Conservation (phyloP, 352 stramenopile genomes). For the Pythium folliculosum region DNA sequence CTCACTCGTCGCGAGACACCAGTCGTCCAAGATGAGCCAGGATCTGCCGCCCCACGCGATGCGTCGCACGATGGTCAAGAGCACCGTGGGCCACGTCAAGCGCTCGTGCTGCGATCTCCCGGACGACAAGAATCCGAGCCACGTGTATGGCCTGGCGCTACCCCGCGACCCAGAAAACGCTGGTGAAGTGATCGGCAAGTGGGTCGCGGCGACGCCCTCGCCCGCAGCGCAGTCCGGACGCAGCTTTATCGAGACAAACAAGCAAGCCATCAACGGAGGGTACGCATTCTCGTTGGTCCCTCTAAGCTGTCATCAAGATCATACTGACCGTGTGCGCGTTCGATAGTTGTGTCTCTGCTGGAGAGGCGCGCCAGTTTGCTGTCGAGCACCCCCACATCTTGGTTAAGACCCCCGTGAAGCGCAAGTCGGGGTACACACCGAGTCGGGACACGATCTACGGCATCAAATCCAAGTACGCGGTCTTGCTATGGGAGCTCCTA, state of each 20-base stretch:
- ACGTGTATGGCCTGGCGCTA: constrained; percentile 77
- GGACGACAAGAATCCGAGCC: constrained; percentile 53
- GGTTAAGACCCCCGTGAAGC: constrained; percentile 59
- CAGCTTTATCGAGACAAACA: constrained; percentile 85
- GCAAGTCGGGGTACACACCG: constrained; percentile 53
- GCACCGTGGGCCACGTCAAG: constrained; percentile 63
- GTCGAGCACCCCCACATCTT: constrained; percentile 76
- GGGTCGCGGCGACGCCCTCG: constrained; percentile 64
- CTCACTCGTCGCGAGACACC: constrained; percentile 2
- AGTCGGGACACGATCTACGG: constrained; percentile 63
- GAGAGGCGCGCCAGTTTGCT: constrained; percentile 59
- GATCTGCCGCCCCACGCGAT: constrained; percentile 38
- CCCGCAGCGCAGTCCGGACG: constrained; percentile 56
- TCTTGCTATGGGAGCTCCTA: not conserved
- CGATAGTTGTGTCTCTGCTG: constrained; percentile 51
- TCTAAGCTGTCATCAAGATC: no score
- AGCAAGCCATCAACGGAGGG: constrained; percentile 59
- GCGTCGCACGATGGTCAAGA: constrained; percentile 86
- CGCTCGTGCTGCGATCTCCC: constrained; percentile 69
- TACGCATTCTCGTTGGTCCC: constrained; percentile 20
- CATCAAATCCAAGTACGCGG: constrained; percentile 74
- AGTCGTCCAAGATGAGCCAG: constrained; percentile 32
- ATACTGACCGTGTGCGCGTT: no score
- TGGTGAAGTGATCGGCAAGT: constrained; percentile 73
- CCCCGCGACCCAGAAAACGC: constrained; percentile 69